These are phyloP conservation scores for Pulveroboletus sp. DNA, from an alignment of 1,284 basidiomycete species.

Conservation along the genomic window DNA sequence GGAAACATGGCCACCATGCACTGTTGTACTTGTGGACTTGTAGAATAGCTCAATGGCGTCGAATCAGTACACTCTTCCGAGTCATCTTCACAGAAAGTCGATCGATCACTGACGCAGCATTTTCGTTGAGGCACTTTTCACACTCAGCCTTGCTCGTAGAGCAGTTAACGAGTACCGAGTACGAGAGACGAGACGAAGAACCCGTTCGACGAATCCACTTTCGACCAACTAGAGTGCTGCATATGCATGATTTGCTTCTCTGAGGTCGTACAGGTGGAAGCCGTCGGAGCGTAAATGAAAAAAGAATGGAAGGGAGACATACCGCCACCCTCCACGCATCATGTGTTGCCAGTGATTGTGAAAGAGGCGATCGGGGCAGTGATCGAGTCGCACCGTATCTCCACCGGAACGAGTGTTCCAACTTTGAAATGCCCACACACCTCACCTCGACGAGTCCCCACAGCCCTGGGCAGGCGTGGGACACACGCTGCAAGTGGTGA, in stretches of 20 bases:
- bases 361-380: not conserved
- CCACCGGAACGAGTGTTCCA: conserved; percentile 2
- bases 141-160: not conserved
- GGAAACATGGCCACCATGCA: too few relatives aligned
- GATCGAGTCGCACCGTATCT: not conserved
- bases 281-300: not conserved
- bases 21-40: too few relatives aligned
- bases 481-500: not conserved
- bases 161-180: too few relatives aligned
- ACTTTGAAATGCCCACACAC: too few relatives aligned
- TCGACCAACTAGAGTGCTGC: not conserved
- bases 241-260: not conserved
- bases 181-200: too few relatives aligned
- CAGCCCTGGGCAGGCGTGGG: not conserved
- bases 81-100: not conserved
- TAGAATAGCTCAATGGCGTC: too few relatives aligned
- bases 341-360: too few relatives aligned
- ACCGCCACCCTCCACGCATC: too few relatives aligned
- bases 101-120: not conserved
- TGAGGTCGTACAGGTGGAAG: not conserved
- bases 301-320: not conserved
- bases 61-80: too few relatives aligned
- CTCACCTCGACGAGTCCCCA: not conserved
- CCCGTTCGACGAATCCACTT: not conserved
- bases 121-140: too few relatives aligned